These are phyloP conservation scores for Boechera stricta DNA, from an alignment of 345 rosid species.

Conservation along the genomic window DNA sequence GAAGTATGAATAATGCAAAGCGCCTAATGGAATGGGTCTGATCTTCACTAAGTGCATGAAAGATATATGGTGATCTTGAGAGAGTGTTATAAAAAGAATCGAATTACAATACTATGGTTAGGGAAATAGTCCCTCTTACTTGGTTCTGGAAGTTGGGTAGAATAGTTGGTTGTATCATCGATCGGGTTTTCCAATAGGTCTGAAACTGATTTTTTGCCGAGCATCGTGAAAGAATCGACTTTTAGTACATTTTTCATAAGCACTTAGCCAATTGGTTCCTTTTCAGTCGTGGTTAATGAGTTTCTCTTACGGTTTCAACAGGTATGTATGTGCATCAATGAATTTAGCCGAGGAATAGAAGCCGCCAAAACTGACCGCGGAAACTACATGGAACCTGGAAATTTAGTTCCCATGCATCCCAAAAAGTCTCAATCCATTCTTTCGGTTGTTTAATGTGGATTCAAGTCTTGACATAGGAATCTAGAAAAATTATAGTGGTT, in stretches of 20 bases:
- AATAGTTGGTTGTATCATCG: not conserved
- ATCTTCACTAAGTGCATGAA: not conserved
- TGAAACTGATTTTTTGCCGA: too few species aligned
- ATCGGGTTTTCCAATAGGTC: not conserved
- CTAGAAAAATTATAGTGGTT: not conserved
- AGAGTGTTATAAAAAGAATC: not conserved
- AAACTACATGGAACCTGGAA: slow-evolving; percentile 14
- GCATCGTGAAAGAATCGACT: not conserved
- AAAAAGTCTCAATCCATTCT: not conserved
- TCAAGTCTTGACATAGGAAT: not conserved
- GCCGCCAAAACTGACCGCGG: slow-evolving; percentile 5
- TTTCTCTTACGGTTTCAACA: not conserved
- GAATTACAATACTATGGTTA: not conserved
- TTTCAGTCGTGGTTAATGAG: not conserved
- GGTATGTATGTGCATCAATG: slow-evolving; percentile 19
- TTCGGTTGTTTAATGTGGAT: slow-evolving; percentile 9
- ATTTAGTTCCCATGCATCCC: slow-evolving; percentile 4
- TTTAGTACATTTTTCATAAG: not conserved
- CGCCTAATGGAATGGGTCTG: not conserved
- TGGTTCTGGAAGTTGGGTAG: not conserved
- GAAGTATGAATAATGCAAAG: not conserved
- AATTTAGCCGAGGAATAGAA: slow-evolving; percentile 17
- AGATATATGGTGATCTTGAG: not conserved
- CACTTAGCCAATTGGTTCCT: not conserved
- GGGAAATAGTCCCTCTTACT: too few species aligned